Percentiles rank a stretch among this genome's conserved stretches.
Conservation (phyloP, 1,284 basidiomycete genomes). For the Farysia itapuensis region DNA sequence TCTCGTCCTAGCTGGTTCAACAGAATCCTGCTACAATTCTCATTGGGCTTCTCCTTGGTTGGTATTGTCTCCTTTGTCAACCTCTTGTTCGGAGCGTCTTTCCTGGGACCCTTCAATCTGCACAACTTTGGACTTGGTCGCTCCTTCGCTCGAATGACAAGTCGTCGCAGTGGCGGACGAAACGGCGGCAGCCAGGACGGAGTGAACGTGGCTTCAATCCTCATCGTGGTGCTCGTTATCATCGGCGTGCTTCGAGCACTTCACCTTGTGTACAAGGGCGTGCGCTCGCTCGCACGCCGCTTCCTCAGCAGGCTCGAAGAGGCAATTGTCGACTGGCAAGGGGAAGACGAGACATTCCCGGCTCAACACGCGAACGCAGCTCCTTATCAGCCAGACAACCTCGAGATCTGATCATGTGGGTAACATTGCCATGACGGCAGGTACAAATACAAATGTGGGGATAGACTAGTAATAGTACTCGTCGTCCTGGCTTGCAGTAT, state of each 20-base stretch:
- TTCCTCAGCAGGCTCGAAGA: conserved; percentile 32
- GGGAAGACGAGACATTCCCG: conserved; percentile 24
- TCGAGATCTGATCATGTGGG: not conserved
- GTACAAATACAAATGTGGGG: no score
- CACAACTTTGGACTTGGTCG: conserved; percentile 42
- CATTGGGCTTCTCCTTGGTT: conserved; percentile 41
- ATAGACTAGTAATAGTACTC: conserved; percentile 25
- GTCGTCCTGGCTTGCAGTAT: not conserved
- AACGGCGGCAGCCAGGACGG: conserved; percentile 28
- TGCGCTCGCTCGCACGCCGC: conserved; percentile 11
- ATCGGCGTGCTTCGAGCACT: conserved; percentile 37
- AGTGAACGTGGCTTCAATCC: conserved; percentile 26
- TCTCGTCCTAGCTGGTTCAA: conserved; percentile 7
- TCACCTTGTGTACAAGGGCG: conserved; percentile 29
- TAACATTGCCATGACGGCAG: not conserved
- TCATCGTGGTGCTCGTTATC: conserved; percentile 38
- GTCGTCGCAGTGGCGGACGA: conserved; percentile 9
- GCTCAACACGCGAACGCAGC: not conserved
- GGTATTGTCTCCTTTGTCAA: conserved; percentile 43
- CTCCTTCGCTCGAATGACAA: conserved; percentile 38
- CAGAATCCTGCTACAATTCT: conserved; percentile 30
- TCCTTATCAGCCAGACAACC: not conserved
- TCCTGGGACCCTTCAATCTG: conserved; percentile 38
- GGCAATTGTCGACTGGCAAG: conserved; percentile 38
- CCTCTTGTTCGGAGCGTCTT: conserved; percentile 29